These are phyloP conservation scores for Coniochaeta hoffmannii DNA, from an alignment of 2,329 filamentous ascomycete genomes.

Conservation along the genomic window DNA sequence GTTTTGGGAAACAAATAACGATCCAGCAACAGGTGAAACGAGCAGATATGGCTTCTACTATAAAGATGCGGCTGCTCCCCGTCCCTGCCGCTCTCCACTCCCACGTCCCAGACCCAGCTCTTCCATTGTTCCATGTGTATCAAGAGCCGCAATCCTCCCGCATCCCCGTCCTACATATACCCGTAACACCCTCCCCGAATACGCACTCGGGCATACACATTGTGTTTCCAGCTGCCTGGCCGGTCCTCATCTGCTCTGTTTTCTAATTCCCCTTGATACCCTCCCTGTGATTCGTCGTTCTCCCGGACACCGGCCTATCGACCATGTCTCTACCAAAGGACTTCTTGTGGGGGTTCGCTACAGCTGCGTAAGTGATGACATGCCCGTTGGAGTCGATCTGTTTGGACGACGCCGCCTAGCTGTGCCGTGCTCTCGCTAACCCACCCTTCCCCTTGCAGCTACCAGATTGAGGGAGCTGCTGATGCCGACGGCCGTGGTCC, in stretches of 20 bases:
- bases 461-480: slow-evolving; percentile 77
- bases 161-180: background rate
- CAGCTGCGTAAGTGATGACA: slow-evolving; percentile 52
- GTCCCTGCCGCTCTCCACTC: background rate
- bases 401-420: background rate
- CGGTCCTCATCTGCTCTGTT: background rate
- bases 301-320: slow-evolving; percentile 4
- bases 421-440: background rate
- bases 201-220: background rate
- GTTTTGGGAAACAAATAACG: slow-evolving; percentile 24
- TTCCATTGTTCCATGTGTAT: background rate
- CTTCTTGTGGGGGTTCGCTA: slow-evolving; percentile 76
- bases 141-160: background rate
- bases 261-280: background rate
- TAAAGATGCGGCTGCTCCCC: slow-evolving; percentile 9
- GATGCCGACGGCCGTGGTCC: slow-evolving; percentile 71
- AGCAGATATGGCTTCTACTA: slow-evolving; percentile 11
- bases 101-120: background rate
- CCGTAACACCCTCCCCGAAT: background rate
- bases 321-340: slow-evolving; percentile 57
- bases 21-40: slow-evolving; percentile 14
- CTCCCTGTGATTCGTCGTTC: background rate
- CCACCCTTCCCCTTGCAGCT: slow-evolving; percentile 41
- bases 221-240: background rate
- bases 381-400: background rate